Evolutionary conservation across 2,329 filamentous ascomycete genomes (phyloP).

Genomic region (Aspergillus fumigatiaffinis): DNA sequence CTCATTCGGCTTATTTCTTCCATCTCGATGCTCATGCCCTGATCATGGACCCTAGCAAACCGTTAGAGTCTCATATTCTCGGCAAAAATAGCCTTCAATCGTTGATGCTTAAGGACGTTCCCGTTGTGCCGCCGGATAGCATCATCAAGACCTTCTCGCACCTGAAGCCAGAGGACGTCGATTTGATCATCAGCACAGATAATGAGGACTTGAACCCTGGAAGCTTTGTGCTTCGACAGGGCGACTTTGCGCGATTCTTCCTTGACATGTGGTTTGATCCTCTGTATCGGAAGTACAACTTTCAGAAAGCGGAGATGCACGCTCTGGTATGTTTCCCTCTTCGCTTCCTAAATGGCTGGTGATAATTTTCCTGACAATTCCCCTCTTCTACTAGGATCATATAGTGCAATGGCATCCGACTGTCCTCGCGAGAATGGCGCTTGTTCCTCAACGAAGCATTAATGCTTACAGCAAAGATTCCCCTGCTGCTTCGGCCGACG

Average conservation of each 20-base stretch:
- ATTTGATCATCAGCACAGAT: slow-evolving; percentile 82
- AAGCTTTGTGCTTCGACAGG: slow-evolving; percentile 76
- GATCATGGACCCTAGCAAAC: slow-evolving; percentile 76
- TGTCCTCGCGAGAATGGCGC: slow-evolving; percentile 79
- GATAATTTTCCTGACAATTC: slow-evolving; percentile 22
- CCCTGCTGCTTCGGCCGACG: slow-evolving; percentile 43
- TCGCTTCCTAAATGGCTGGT: not conserved
- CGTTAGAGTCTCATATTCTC: slow-evolving; percentile 69
- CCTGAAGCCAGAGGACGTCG: slow-evolving; percentile 71
- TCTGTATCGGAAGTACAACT: slow-evolving; percentile 89
- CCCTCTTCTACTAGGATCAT: slow-evolving; percentile 59
- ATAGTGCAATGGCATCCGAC: slow-evolving; percentile 97
- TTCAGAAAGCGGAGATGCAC: slow-evolving; percentile 89
- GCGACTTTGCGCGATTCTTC: slow-evolving; percentile 90
- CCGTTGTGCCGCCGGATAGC: slow-evolving; percentile 90
- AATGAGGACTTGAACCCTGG: slow-evolving; percentile 69
- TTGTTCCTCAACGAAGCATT: slow-evolving; percentile 80
- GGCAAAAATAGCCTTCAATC: slow-evolving; percentile 63
- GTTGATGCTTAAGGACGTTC: slow-evolving; percentile 77
- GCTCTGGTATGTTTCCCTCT: slow-evolving; percentile 63
- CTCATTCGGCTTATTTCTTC: slow-evolving; percentile 78
- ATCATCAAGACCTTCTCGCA: slow-evolving; percentile 93
- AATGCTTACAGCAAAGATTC: slow-evolving; percentile 67
- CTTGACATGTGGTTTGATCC: slow-evolving; percentile 96
- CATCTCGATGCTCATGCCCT: slow-evolving; percentile 78